Conservation (phyloP, 2,329 filamentous ascomycete species). For the Colletotrichum nymphaeae region DNA sequence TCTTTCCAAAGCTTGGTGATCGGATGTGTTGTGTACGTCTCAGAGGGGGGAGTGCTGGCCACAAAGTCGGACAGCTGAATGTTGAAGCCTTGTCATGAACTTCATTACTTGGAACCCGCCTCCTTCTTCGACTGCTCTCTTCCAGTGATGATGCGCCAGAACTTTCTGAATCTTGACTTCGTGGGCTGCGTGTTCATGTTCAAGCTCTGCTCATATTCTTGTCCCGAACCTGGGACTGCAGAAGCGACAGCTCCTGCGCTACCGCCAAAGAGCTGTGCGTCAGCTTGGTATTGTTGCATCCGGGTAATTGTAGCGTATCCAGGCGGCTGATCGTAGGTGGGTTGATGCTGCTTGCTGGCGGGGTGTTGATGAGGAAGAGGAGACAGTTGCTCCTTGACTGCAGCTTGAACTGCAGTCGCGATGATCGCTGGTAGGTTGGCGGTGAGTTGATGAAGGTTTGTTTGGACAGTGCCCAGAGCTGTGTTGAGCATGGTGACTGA, state of each 20-base stretch:
- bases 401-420: neutral
- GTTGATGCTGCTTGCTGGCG: neutral
- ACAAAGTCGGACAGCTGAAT: neutral
- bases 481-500: constrained; percentile 12
- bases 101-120: neutral
- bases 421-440: neutral
- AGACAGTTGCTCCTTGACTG: neutral
- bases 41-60: neutral
- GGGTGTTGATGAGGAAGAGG: neutral
- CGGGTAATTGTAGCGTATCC: neutral
- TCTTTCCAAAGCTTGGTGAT: constrained; percentile 25
- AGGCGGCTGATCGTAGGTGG: neutral
- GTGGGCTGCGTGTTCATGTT: neutral
- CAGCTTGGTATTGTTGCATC: neutral
- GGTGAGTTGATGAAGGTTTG: neutral
- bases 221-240: neutral
- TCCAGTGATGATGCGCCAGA: neutral
- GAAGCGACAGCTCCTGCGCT: neutral
- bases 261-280: neutral
- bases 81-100: neutral
- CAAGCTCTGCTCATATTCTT: neutral
- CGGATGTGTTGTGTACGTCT: constrained; percentile 2
- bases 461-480: neutral
- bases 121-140: neutral
- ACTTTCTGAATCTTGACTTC: neutral